Conservation (phyloP, 2,329 filamentous ascomycete genomes). For the Ilyonectria robusta region DNA sequence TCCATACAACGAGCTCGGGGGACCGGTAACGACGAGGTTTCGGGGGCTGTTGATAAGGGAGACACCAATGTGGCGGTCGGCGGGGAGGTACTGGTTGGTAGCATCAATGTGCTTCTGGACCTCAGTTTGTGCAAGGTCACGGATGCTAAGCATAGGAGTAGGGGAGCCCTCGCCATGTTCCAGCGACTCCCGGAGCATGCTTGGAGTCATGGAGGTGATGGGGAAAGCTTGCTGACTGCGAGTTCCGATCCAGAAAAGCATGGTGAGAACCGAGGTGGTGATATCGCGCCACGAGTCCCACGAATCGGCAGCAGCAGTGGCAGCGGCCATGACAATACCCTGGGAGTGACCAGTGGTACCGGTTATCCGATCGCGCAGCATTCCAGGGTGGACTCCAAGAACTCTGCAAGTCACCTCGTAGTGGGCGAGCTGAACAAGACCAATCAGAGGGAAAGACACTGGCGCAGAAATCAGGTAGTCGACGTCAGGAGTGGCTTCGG, state of each 20-base stretch:
- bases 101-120: slow-evolving; percentile 97
- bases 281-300: slow-evolving; percentile 94
- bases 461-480: slow-evolving; percentile 96
- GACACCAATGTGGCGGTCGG: slow-evolving; percentile 93
- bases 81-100: slow-evolving; percentile 95
- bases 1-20: slow-evolving; percentile 95
- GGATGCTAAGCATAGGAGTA: slow-evolving; percentile 98
- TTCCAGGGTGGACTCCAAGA: slow-evolving; percentile 89
- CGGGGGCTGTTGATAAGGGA: slow-evolving; percentile 97
- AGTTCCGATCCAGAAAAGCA: slow-evolving; percentile 98
- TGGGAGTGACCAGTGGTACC: slow-evolving; percentile 98
- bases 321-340: slow-evolving; percentile 93
- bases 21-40: slow-evolving; percentile 96
- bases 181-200: slow-evolving; percentile 90
- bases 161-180: slow-evolving; percentile 96
- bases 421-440: slow-evolving; percentile 94
- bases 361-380: slow-evolving; percentile 85
- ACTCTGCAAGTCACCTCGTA: slow-evolving; percentile 95
- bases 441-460: slow-evolving; percentile 96
- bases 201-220: slow-evolving; percentile 91
- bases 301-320: slow-evolving; percentile 88
- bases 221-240: slow-evolving; percentile 98
- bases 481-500: slow-evolving; percentile 90
- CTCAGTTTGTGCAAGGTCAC: slow-evolving; percentile 87
- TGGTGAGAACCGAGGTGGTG: slow-evolving; percentile 84